Base-by-base conservation (phyloP, 225 moss, liverwort and hornwort species). In the Sphagnum tenellum region DNA sequence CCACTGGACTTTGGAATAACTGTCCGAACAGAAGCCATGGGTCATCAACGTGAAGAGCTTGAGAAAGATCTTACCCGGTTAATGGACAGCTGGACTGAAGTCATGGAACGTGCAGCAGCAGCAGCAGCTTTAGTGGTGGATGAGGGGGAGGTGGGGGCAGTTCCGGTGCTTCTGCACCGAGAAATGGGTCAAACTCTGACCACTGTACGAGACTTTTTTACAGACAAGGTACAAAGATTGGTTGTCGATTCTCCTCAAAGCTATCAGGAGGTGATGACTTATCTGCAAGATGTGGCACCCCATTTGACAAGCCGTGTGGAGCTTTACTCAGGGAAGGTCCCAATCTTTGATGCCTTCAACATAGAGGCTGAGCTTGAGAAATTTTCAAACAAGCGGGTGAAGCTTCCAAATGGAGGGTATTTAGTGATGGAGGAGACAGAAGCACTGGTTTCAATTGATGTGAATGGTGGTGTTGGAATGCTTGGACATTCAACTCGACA, bases 141-240 rank as follows among this genome's bases (percentile, higher is more conserved):
- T 62, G 76, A 74, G 51, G 93, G 84, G 49, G 76, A 88, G 70
- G 96, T 93, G 66, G 96, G 87, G 46, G 86, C 86, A 47, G 82
- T 87, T 14, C 96, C 96, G 4, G 87, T 98, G 44, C 90, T 90
- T 49, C 57, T 98, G 66, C 89, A 98, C 74, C 80, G 96, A 74
- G 96, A 90, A 54, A 98, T 98, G 96, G 96, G 96, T 64, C 96
- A 98, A 70, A 93, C 93, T 5, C 73, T 98, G 61, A 79, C 93
- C 4, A 78, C 89, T 5, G 93, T 98, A 48, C 81, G 96, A 11
- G 96, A 98, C 64, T 90, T 98, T 59, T 98, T 98, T 60, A 98
- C 84, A 48, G 83, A 90, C 57, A 92, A 88, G 73, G 89, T 98
- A 62, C 90, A 82, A 44, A 82, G 83, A 62, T 81, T 98, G 71